phyloP scores from a whole-genome alignment of 345 rosid genomes.

The Cardamine resedifolia region DNA sequence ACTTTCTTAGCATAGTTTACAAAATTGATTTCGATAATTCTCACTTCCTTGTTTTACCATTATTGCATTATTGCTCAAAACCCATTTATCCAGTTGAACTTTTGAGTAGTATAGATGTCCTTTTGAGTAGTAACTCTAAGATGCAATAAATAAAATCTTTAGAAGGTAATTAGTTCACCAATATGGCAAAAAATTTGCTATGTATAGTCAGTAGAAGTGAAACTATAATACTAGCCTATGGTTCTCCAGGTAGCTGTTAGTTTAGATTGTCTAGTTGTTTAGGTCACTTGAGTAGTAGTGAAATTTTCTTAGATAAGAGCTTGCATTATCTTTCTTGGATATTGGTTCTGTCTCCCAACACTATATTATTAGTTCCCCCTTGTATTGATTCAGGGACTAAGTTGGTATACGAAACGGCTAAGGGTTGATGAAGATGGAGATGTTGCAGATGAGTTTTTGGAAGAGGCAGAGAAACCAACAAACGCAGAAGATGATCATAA shows the following conservation, averaged over 20 bases:
- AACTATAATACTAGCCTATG: background rate
- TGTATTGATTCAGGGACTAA: constrained; percentile 59
- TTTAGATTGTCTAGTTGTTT: background rate
- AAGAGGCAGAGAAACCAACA: constrained; percentile 45
- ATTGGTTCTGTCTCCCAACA: background rate
- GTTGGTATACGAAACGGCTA: constrained; percentile 79
- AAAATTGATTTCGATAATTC: background rate
- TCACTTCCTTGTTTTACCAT: background rate
- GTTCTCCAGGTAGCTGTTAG: background rate
- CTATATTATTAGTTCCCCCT: background rate
- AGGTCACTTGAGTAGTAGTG: background rate
- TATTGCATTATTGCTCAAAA: background rate
- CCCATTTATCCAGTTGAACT: background rate
- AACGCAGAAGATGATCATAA: background rate
- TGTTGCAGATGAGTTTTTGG: constrained; percentile 87
- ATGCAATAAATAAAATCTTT: background rate
- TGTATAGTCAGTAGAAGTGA: background rate
- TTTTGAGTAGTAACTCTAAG: background rate
- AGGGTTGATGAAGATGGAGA: constrained; percentile 92
- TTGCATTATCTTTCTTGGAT: background rate
- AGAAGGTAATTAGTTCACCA: background rate
- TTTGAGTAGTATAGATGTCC: background rate
- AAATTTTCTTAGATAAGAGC: background rate
- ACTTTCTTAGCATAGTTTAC: background rate
- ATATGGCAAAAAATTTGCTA: background rate